Conservation (phyloP, 2,329 filamentous ascomycete species). For the Xylaria polymorpha region DNA sequence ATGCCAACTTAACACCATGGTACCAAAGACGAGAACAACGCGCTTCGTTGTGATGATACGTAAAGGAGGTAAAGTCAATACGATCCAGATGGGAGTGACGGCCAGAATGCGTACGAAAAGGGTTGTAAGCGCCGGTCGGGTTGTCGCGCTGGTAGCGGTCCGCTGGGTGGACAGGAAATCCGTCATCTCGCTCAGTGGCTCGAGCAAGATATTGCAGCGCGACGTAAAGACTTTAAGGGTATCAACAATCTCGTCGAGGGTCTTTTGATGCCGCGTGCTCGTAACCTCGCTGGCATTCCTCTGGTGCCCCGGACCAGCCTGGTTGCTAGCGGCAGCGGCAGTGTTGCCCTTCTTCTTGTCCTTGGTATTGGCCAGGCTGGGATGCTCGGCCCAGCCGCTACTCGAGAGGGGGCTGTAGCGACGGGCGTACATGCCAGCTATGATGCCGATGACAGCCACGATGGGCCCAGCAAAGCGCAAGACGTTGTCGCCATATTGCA, state of each 20-base stretch:
- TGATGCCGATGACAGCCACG: conserved; percentile 80
- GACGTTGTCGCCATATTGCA: conserved; percentile 87
- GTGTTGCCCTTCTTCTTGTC: conserved; percentile 52
- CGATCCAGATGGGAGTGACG: conserved; percentile 88
- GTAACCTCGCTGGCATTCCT: conserved; percentile 67
- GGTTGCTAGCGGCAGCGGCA: conserved; percentile 42
- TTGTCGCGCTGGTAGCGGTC: conserved; percentile 91
- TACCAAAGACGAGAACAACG: conserved; percentile 86
- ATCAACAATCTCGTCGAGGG: conserved; percentile 95
- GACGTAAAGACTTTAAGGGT: conserved; percentile 90
- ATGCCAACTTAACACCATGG: conserved; percentile 90
- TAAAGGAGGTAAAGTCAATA: conserved; percentile 83
- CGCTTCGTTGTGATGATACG: conserved; percentile 88
- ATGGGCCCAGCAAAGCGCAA: conserved; percentile 85
- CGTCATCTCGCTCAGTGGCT: conserved; percentile 87
- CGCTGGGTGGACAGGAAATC: conserved; percentile 93
- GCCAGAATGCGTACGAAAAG: conserved; percentile 90
- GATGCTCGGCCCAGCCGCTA: conserved; percentile 73
- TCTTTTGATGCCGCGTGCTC: conserved; percentile 86
- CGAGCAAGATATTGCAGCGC: conserved; percentile 89
- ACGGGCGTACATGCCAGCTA: conserved; percentile 91
- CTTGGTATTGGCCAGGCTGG: conserved; percentile 39
- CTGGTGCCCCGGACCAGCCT: conserved; percentile 53
- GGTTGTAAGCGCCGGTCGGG: conserved; percentile 86
- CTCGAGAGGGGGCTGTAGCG: conserved; percentile 91